Percentiles rank a stretch among this genome's conserved stretches.
These are phyloP conservation scores for Patellifolia procumbens DNA, from an alignment of 179 eudicot species.

Conservation along the genomic window DNA sequence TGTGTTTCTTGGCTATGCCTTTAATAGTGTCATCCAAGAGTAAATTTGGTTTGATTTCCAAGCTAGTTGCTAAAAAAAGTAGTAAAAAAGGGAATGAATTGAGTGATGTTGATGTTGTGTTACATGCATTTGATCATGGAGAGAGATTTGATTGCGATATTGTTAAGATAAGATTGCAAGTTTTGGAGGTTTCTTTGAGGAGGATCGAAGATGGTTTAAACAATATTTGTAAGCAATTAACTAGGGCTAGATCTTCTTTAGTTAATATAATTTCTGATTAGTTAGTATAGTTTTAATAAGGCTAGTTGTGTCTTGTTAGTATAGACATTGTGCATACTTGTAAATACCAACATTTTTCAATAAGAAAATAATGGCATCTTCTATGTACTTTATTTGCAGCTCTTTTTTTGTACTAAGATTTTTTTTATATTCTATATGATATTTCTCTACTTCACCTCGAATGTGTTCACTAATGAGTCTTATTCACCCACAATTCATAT, in stretches of 20 bases:
- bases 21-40: background rate
- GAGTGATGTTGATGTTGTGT: constrained; percentile 22
- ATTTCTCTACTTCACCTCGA: no score
- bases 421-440: no score
- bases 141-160: background rate
- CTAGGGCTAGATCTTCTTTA: constrained; percentile 38
- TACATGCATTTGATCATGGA: constrained; percentile 10
- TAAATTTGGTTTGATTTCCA: constrained; percentile 15
- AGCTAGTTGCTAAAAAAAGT: background rate
- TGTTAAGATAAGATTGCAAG: constrained; percentile 35
- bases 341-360: no score
- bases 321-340: no score
- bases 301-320: no score
- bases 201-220: constrained; percentile 41
- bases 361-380: no score
- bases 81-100: constrained; percentile 23
- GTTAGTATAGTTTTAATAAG: background rate
- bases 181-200: constrained; percentile 36
- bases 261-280: constrained; percentile 35
- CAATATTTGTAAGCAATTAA: constrained; percentile 32
- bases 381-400: no score
- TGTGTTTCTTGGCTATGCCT: no score
- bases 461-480: no score
- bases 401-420: no score
- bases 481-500: no score